Evolutionary conservation across 495 filamentous ascomycete genomes (phyloP), one percentile per base, ranked within the genome.

Genomic region (Tuber melanosporum): DNA sequence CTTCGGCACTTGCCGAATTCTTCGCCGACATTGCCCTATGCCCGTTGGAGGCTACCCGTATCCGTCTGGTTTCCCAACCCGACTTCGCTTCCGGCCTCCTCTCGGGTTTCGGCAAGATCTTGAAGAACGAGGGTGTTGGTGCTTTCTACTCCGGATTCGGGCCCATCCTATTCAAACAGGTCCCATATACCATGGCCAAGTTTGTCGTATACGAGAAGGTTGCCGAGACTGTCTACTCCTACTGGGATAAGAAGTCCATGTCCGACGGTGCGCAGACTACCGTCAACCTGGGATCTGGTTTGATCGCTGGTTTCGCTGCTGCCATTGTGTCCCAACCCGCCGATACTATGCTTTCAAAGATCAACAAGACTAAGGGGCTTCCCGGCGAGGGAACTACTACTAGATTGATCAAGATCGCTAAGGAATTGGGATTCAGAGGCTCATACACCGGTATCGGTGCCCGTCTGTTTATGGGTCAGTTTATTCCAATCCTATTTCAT

Each of bases 201-300:
- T 99, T 99, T 90, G 95, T 97, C 86, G 95, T 97, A 82, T 98
- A 91, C 91, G 95, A 99, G 89, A 98, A 98, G 90, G 93, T 93
- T 84, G 86, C 91, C 82, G 96, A 99, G 88, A 77, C 87, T 71
- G 83, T 93, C 88, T 98, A 90, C 90, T 79, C 84, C 79, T 75
- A 83, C 74, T 89, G 91, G 82, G 91, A 95, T 89, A 98, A 98
- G 89, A 86, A 89, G 81, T 87, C 86, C 73, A 85, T 92, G 84
- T 92, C 92, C 82, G 87, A 91, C 83, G 88, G 87, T 82, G 85
- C 87, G 78, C 93, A 97, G 88, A 99, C 95, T 79, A 87, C 85
- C 85, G 90, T 94, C 88, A 99, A 99, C 90, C 89, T 99, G 76
- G 94, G 95, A 78, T 91, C 92, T 83, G 95, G 95, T 92, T 90